Conservation (phyloP, 805 yeast species). For the Teunomyces stri region DNA sequence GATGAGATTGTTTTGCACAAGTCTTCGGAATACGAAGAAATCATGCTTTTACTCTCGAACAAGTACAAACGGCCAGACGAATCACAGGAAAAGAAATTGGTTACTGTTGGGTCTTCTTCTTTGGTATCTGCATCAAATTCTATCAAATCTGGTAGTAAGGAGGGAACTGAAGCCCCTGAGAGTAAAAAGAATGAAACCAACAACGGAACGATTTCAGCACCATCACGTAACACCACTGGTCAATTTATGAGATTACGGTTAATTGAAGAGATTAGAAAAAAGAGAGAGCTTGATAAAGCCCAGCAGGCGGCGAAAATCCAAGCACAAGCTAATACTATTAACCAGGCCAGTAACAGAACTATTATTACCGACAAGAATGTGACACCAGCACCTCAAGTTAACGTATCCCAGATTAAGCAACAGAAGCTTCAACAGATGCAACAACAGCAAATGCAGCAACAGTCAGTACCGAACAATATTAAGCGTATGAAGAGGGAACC, state of each 20-base stretch:
- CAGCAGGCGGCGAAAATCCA: constrained; percentile 42
- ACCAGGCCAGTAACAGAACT: constrained; percentile 36
- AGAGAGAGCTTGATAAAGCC: constrained; percentile 48
- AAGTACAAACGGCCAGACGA: constrained; percentile 40
- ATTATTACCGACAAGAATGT: constrained; percentile 19
- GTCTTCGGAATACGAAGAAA: constrained; percentile 79
- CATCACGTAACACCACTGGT: constrained; percentile 35
- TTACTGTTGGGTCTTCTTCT: constrained; percentile 34
- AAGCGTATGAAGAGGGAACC: not conserved
- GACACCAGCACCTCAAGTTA: constrained; percentile 19
- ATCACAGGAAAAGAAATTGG: constrained; percentile 36
- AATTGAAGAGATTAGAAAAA: constrained; percentile 79
- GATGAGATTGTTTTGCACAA: constrained; percentile 55
- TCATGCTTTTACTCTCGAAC: constrained; percentile 59
- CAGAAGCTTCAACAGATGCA: constrained; percentile 22
- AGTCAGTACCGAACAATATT: not conserved
- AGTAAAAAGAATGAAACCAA: constrained; percentile 19
- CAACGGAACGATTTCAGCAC: constrained; percentile 15
- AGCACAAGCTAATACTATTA: constrained; percentile 28
- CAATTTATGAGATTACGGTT: constrained; percentile 87
- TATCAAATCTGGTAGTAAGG: constrained; percentile 16
- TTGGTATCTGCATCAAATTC: constrained; percentile 15
- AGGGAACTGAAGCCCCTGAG: constrained; percentile 29
- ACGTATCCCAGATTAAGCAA: constrained; percentile 19
- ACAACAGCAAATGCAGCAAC: constrained; percentile 13